Percentiles rank a stretch among this genome's conserved stretches.
phyloP scores from a whole-genome alignment of 148 eudicot species.

The Arctostaphylos glauca region DNA sequence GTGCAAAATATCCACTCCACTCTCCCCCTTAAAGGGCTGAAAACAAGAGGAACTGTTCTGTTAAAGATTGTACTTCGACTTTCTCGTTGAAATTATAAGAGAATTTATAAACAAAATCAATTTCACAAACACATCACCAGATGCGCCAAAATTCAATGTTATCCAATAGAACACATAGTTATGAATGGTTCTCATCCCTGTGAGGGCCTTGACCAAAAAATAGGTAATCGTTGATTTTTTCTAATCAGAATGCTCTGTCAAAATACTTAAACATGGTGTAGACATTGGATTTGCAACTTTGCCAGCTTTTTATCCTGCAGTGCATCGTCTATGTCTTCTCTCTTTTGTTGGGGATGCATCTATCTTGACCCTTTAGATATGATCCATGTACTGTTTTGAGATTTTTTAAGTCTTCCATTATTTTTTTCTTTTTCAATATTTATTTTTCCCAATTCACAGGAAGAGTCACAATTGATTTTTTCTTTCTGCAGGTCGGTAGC shows the following conservation, averaged over 20 bases:
- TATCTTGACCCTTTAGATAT: background rate
- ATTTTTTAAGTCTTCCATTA: background rate
- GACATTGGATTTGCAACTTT: background rate
- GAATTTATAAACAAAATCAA: background rate
- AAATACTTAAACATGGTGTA: background rate
- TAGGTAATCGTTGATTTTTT: background rate
- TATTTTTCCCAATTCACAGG: background rate
- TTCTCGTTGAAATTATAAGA: background rate
- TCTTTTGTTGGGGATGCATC: background rate
- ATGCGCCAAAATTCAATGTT: background rate
- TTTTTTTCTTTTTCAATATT: background rate
- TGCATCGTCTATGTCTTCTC: background rate
- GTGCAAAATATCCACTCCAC: background rate
- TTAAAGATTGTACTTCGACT: background rate
- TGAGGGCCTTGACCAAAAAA: background rate
- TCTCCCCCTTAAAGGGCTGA: background rate
- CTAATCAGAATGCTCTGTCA: background rate
- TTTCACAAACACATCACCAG: background rate
- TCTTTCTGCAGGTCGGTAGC: slow-evolving; percentile 69
- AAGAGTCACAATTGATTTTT: slow-evolving; percentile 2
- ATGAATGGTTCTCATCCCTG: background rate
- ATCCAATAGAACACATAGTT: background rate
- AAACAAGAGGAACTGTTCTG: background rate
- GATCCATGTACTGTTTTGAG: background rate
- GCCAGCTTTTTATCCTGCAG: background rate